Conservation (phyloP, 2,329 filamentous ascomycete species). For the Fonsecaea multimorphosa region DNA sequence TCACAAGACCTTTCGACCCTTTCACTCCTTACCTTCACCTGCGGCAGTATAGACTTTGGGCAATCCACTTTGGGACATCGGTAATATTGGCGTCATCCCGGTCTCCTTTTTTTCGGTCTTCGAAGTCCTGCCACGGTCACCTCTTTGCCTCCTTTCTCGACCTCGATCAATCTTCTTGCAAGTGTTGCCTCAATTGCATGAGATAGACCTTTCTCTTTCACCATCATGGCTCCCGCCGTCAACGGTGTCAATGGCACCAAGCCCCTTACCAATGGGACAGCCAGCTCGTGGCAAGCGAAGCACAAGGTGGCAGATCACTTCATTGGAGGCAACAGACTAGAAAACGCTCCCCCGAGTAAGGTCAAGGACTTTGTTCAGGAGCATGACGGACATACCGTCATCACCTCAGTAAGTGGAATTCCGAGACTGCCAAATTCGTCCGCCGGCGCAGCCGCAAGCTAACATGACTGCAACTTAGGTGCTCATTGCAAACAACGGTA, state of each 20-base stretch:
- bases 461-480: constrained; percentile 65
- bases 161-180: constrained; percentile 15
- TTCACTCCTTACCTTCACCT: constrained; percentile 31
- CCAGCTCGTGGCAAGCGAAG: constrained; percentile 76
- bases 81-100: constrained; percentile 37
- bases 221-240: constrained; percentile 47
- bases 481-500: constrained; percentile 99
- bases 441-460: constrained; percentile 25
- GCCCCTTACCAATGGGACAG: constrained; percentile 56
- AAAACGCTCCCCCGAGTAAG: constrained; percentile 78
- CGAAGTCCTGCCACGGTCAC: constrained; percentile 8
- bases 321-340: constrained; percentile 90
- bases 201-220: constrained; percentile 35
- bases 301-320: constrained; percentile 89
- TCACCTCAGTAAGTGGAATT: constrained; percentile 78
- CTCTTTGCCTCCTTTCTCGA: constrained; percentile 5
- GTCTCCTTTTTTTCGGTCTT: constrained; percentile 34
- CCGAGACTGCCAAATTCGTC: background rate
- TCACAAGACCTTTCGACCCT: constrained; percentile 24
- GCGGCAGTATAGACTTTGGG: constrained; percentile 31
- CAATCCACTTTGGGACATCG: constrained; percentile 27
- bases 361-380: constrained; percentile 95
- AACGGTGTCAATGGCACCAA: constrained; percentile 40
- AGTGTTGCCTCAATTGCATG: constrained; percentile 35
- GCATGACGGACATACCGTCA: constrained; percentile 94